Base-by-base conservation (phyloP, 2,329 filamentous ascomycete genomes). In the Exutisphaerella laricina region DNA sequence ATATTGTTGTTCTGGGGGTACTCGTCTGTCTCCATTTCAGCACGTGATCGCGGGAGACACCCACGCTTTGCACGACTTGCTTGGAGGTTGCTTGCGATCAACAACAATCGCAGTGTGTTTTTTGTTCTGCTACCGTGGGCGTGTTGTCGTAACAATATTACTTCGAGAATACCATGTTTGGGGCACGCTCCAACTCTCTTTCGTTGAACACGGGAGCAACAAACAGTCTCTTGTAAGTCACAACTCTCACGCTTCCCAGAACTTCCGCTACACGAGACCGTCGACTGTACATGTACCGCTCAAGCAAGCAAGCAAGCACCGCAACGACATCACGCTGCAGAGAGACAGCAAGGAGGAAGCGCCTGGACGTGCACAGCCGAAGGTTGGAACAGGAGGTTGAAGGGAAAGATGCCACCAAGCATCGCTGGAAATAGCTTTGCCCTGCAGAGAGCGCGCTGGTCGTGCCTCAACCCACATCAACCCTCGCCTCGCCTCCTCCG, bases 361-460 rank as follows among this genome's bases (percentile, higher is more conserved):
- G 23, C 23, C 6, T 6, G 23, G 12, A n/a, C n/a, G n/a, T n/a
- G n/a, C n/a, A n/a, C n/a, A n/a, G n/a, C n/a, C n/a, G n/a, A n/a
- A n/a, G n/a, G n/a, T n/a, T n/a, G 31, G 22, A 36, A 25, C 32
- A 38, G 21, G n/a, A n/a, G n/a, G n/a, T n/a, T n/a, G n/a, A n/a
- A n/a, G n/a, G n/a, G n/a, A 6, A 10, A 21, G 10, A 51, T 51
- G 17, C 48, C 48, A 36, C 37, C 31, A 22, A 39, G 48, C 10
- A 35, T 51, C 21, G 38, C 40, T 20, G 30, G 35, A 13, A 40
- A 45, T 17, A 39, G 43, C 13, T 18, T 40, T 20, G n/a, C 9
- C 4, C 20, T 36, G 10, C 5, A 9, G 5, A 16, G 4, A 5
- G 18, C 10, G 17, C 33, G 23, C 9, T 13, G 23, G 18, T 9